Evolutionary conservation across 345 rosid genomes (phyloP).

Genomic region (Populus alba): DNA sequence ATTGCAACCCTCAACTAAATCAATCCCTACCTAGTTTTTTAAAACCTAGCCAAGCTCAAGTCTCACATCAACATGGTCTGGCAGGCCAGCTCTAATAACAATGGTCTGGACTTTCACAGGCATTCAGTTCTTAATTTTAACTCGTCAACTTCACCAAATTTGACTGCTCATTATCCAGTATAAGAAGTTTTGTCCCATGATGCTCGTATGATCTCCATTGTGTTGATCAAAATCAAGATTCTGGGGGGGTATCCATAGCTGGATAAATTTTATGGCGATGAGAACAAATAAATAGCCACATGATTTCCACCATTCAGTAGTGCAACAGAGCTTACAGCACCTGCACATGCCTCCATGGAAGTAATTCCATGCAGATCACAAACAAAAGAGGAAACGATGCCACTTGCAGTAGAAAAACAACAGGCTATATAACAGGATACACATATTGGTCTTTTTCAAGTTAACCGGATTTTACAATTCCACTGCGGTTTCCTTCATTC

Average conservation of each 20-base stretch:
- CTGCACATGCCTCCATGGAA: background rate
- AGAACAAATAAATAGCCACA: background rate
- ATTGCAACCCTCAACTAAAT: too few relatives aligned
- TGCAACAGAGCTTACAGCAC: background rate
- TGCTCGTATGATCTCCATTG: background rate
- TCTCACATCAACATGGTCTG: background rate
- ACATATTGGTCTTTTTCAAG: background rate
- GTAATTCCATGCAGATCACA: background rate
- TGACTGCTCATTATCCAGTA: background rate
- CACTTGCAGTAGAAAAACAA: background rate
- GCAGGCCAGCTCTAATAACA: background rate
- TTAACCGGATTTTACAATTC: slow-evolving; percentile 25
- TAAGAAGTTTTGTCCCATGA: background rate
- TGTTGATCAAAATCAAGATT: background rate
- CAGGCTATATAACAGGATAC: background rate
- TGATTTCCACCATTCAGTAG: background rate
- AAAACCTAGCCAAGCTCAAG: too few relatives aligned
- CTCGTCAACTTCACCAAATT: background rate
- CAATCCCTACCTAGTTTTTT: too few relatives aligned
- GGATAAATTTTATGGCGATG: background rate
- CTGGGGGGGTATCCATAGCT: background rate
- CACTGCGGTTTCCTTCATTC: slow-evolving; percentile 25
- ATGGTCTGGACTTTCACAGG: background rate
- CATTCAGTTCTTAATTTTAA: background rate
- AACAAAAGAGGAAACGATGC: background rate